Conservation (phyloP, 768 basidiomycete genomes). For the Boletus vinaceobasis region DNA sequence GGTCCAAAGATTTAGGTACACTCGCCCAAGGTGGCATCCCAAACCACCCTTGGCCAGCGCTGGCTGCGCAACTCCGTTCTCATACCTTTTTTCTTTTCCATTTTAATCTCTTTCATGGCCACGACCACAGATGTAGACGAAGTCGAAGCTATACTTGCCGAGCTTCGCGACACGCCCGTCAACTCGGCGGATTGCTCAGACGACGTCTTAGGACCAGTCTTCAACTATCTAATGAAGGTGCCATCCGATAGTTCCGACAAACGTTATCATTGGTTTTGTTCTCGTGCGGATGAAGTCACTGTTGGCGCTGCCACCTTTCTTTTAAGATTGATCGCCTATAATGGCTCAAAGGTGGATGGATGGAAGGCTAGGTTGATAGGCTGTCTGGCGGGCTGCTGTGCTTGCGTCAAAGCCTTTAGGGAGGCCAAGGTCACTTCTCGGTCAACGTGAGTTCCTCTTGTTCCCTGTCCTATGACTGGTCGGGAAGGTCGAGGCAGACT, state of each 20-base stretch:
- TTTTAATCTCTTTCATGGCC: slow-evolving; percentile 22
- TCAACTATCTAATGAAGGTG: slow-evolving; percentile 50
- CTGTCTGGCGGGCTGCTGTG: slow-evolving; percentile 61
- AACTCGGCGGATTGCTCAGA: slow-evolving; percentile 48
- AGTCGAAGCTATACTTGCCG: slow-evolving; percentile 48
- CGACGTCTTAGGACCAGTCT: slow-evolving; percentile 48
- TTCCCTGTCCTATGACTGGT: not conserved
- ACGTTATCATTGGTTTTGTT: slow-evolving; percentile 79
- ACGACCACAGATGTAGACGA: slow-evolving; percentile 28
- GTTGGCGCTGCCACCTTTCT: slow-evolving; percentile 75
- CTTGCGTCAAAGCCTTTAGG: slow-evolving; percentile 67
- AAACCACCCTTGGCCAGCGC: not conserved
- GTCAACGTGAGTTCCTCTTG: slow-evolving; percentile 58
- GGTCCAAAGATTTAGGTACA: not conserved
- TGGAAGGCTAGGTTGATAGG: slow-evolving; percentile 60
- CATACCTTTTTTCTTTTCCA: not conserved
- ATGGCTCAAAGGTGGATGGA: slow-evolving; percentile 48
- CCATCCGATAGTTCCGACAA: slow-evolving; percentile 37
- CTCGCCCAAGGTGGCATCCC: too few species aligned
- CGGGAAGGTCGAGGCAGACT: slow-evolving; percentile 6
- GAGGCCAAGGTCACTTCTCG: slow-evolving; percentile 61
- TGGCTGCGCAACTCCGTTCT: not conserved
- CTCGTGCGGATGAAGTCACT: slow-evolving; percentile 50
- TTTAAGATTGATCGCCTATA: slow-evolving; percentile 78
- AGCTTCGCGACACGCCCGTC: slow-evolving; percentile 57